Evolutionary conservation across 192 early-diverging fungal species (phyloP).

Genomic region (Mortierella claussenii): DNA sequence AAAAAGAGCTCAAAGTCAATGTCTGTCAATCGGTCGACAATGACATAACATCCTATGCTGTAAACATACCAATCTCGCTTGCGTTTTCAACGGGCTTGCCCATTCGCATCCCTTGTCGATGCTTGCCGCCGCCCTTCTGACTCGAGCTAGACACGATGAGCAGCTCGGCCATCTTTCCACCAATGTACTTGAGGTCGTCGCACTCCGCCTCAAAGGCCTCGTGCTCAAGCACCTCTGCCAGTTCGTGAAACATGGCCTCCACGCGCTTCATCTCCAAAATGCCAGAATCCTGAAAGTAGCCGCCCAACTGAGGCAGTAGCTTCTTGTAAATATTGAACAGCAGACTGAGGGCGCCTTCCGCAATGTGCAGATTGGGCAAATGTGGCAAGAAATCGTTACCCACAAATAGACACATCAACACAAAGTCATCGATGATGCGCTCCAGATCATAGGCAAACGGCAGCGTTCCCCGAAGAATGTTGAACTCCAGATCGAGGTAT

Average conservation of each 20-base stretch:
- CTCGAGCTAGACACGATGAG: conserved; percentile 30
- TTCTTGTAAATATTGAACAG: conserved; percentile 76
- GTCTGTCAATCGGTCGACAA: too few relatives aligned
- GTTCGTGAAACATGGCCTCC: conserved; percentile 70
- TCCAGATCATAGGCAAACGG: conserved; percentile 85
- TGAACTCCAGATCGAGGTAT: conserved; percentile 92
- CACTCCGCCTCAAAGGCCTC: conserved; percentile 62
- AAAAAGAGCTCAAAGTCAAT: too few relatives aligned
- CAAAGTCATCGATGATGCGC: conserved; percentile 96
- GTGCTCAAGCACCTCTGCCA: conserved; percentile 62
- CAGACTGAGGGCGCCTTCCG: conserved; percentile 84
- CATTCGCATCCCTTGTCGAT: conserved; percentile 51
- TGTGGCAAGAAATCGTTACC: conserved; percentile 99
- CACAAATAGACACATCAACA: conserved; percentile 93
- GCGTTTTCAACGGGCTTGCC: conserved; percentile 42
- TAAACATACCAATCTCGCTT: conserved; percentile 29
- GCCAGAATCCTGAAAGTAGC: conserved; percentile 92
- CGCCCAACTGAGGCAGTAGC: conserved; percentile 73
- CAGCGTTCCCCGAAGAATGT: conserved; percentile 61
- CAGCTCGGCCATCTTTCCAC: conserved; percentile 57
- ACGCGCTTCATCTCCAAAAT: conserved; percentile 66
- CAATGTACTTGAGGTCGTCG: conserved; percentile 57
- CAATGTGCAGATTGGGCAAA: conserved; percentile 93
- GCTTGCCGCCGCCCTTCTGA: conserved; percentile 28
- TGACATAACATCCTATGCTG: not conserved